phyloP scores from a whole-genome alignment of 768 basidiomycete species.

The Lactarius deliciosus region DNA sequence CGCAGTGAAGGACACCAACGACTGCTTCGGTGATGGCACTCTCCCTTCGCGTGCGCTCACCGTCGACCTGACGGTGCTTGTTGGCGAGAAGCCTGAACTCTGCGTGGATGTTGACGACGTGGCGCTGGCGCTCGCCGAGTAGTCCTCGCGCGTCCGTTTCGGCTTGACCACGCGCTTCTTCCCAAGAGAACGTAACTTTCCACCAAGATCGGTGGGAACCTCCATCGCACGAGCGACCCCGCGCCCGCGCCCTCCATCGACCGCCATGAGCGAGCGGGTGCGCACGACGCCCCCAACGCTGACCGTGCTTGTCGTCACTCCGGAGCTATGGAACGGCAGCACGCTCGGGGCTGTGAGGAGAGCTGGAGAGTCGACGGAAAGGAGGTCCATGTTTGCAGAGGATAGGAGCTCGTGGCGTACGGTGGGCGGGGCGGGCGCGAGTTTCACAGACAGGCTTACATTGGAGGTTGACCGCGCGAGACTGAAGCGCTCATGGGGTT shows the following conservation, averaged over 20 bases:
- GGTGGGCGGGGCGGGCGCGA: neutral
- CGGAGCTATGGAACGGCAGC: constrained; percentile 25
- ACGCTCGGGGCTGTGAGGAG: constrained; percentile 28
- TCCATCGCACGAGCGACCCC: constrained; percentile 28
- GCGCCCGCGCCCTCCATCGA: constrained; percentile 24
- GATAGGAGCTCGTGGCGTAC: constrained; percentile 4
- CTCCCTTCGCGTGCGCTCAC: constrained; percentile 5
- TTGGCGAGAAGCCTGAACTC: neutral
- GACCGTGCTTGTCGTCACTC: constrained; percentile 30
- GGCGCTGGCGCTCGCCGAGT: neutral
- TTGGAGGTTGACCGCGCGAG: constrained; percentile 14
- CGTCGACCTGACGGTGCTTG: constrained; percentile 21
- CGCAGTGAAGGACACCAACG: neutral
- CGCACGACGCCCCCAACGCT: constrained; percentile 28
- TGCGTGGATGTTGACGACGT: constrained; percentile 8
- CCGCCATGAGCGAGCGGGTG: constrained; percentile 25
- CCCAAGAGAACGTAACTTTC: neutral
- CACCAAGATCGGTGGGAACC: constrained; percentile 6
- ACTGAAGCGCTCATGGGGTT: neutral
- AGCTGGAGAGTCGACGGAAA: constrained; percentile 24
- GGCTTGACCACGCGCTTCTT: neutral
- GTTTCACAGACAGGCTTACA: constrained; percentile 1
- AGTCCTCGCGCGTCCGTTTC: constrained; percentile 16
- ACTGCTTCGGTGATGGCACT: constrained; percentile 3
- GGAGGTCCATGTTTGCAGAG: constrained; percentile 16